A percentile compares a stretch with the other conserved stretches of the same genome.
Evolutionary conservation across 1,139 yeast genomes (phyloP).

Genomic region (Yamadazyma dendronema): DNA sequence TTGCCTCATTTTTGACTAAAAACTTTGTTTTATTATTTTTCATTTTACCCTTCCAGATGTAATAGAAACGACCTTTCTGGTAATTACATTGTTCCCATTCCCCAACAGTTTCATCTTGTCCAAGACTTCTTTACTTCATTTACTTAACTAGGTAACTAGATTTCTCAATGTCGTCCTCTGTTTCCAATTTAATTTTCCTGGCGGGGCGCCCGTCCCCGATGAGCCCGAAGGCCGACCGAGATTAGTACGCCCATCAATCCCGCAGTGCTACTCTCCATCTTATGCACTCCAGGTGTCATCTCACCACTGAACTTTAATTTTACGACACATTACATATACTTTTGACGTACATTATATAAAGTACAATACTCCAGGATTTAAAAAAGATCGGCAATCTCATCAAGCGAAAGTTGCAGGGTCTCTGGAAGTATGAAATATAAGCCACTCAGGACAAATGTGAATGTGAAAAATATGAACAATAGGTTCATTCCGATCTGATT

Average conservation of each 20-base stretch:
- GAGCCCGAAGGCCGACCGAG: not conserved
- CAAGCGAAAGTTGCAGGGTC: conserved; percentile 11
- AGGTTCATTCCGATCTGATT: conserved; percentile 13
- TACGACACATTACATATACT: not conserved
- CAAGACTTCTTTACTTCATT: not conserved
- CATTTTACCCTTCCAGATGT: not conserved
- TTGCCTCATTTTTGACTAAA: conserved; percentile 1
- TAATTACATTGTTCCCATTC: not conserved
- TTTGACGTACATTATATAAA: not conserved
- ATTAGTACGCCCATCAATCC: too few relatives aligned
- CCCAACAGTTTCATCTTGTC: not conserved
- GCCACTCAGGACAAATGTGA: conserved; percentile 18
- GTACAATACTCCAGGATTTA: not conserved
- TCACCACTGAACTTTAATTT: not conserved
- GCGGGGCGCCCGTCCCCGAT: not conserved
- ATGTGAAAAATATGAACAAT: conserved; percentile 19
- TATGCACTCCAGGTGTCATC: too few relatives aligned
- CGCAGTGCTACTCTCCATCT: too few relatives aligned
- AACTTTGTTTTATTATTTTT: not conserved
- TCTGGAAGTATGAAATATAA: conserved; percentile 16
- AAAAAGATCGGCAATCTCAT: conserved; percentile 3
- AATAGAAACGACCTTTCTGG: not conserved
- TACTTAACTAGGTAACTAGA: not conserved
- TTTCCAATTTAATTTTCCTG: not conserved
- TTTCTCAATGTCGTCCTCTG: not conserved